A percentile compares a stretch with the other conserved stretches of the same genome.
These are phyloP conservation scores for Amauroascus niger DNA, from an alignment of 2,329 filamentous ascomycete genomes.

Conservation along the genomic window DNA sequence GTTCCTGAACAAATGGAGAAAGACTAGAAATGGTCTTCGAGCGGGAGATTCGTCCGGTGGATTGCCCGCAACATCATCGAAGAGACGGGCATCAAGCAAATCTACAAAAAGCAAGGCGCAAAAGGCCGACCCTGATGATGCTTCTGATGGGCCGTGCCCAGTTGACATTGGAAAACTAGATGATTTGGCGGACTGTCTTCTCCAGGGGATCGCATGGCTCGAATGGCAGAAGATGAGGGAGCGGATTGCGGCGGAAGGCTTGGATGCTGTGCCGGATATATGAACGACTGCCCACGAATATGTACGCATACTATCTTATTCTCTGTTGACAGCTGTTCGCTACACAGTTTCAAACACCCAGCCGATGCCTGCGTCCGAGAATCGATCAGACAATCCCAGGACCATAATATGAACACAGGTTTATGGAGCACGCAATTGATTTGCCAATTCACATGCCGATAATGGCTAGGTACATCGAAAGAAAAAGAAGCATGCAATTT, in stretches of 20 bases:
- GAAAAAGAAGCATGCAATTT: too few relatives aligned
- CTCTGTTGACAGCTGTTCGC: background rate
- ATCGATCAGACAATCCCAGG: background rate
- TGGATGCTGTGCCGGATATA: background rate
- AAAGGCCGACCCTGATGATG: constrained; percentile 1
- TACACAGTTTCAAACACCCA: background rate
- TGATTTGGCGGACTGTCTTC: constrained; percentile 67
- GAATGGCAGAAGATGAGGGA: constrained; percentile 52
- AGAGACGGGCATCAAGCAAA: constrained; percentile 17
- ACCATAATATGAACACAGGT: too few relatives aligned
- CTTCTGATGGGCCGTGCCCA: constrained; percentile 3
- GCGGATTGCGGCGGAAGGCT: constrained; percentile 21
- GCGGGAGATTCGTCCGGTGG: too few relatives aligned
- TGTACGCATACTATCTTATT: background rate
- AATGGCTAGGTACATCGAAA: too few relatives aligned
- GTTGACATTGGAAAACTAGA: constrained; percentile 53
- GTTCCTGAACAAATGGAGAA: constrained; percentile 27
- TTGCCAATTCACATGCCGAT: too few relatives aligned
- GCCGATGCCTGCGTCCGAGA: background rate
- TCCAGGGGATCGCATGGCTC: constrained; percentile 69
- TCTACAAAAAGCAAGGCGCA: background rate
- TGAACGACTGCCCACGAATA: background rate
- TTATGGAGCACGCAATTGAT: too few relatives aligned
- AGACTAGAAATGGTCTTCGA: constrained; percentile 13
- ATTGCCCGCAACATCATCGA: background rate